Percentiles rank a stretch among this genome's conserved stretches.
phyloP scores from a whole-genome alignment of 129 eudicot species.

The Chrysanthemum seticuspe region DNA sequence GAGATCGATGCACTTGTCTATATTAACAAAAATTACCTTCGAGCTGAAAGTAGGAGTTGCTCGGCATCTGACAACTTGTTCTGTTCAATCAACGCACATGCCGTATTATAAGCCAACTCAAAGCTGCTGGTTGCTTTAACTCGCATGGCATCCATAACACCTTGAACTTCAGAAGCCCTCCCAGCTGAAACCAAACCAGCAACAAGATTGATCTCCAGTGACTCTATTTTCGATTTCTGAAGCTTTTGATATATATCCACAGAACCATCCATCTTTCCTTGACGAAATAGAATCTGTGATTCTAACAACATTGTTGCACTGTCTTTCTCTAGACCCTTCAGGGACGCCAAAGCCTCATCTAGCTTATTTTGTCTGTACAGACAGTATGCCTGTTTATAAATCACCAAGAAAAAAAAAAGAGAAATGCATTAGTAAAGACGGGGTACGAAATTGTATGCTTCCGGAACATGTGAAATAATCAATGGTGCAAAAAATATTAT shows the following conservation, averaged over 20 bases:
- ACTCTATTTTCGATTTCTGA: conserved; percentile 68
- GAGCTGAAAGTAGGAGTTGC: conserved; percentile 76
- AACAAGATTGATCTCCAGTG: conserved; percentile 73
- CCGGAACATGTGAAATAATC: background rate
- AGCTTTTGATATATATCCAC: conserved; percentile 73
- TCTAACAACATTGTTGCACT: conserved; percentile 63
- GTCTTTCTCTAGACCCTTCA: conserved; percentile 63
- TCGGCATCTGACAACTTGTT: conserved; percentile 79
- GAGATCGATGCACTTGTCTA: conserved; percentile 14
- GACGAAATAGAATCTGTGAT: conserved; percentile 78
- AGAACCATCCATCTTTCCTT: conserved; percentile 80
- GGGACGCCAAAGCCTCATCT: conserved; percentile 65
- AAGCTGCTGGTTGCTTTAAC: conserved; percentile 85
- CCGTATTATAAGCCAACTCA: conserved; percentile 87
- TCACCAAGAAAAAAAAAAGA: background rate
- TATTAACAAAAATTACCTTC: conserved; percentile 50
- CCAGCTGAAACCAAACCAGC: conserved; percentile 95
- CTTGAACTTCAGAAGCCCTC: conserved; percentile 85
- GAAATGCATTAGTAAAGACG: background rate
- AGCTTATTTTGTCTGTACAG: conserved; percentile 80
- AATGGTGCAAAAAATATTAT: background rate
- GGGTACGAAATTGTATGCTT: background rate
- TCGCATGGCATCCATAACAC: conserved; percentile 55
- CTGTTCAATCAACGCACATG: conserved; percentile 78
- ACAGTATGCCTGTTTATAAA: conserved; percentile 76